phyloP scores from a whole-genome alignment of 192 early-diverging fungal species.

The Linnemannia schmuckeri region DNA sequence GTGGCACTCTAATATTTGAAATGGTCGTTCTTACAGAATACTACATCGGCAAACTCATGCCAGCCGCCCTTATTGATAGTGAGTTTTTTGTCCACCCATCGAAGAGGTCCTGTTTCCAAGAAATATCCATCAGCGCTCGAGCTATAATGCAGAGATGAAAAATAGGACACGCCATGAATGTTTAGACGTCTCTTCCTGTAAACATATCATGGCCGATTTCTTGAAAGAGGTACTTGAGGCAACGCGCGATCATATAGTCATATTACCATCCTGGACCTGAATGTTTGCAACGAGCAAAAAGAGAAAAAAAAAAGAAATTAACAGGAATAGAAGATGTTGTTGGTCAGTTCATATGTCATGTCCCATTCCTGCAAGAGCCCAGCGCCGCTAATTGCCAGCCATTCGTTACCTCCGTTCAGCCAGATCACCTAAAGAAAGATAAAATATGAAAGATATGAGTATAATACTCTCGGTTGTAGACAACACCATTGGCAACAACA shows the following conservation, averaged over 20 bases:
- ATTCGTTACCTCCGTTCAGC: constrained; percentile 72
- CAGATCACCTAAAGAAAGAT: constrained; percentile 65
- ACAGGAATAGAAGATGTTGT: not conserved
- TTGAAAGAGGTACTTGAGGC: not conserved
- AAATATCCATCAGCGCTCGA: constrained; percentile 76
- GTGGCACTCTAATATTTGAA: not conserved
- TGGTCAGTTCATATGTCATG: not conserved
- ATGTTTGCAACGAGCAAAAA: not conserved
- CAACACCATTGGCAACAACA: not conserved
- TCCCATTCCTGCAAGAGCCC: not conserved
- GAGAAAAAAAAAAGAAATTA: not conserved
- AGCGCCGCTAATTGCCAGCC: constrained; percentile 14
- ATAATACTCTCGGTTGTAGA: no score
- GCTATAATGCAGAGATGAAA: not conserved
- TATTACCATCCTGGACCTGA: not conserved
- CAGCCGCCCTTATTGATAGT: constrained; percentile 62
- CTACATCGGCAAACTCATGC: constrained; percentile 71
- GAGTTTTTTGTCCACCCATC: constrained; percentile 58
- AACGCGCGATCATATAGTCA: not conserved
- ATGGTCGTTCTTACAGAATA: constrained; percentile 61
- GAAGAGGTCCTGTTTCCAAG: constrained; percentile 70
- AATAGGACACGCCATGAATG: not conserved
- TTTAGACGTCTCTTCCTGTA: not conserved
- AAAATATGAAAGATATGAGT: not conserved
- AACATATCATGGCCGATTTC: not conserved